These are phyloP conservation scores for Scedosporium apiospermum DNA, from an alignment of 2,329 filamentous ascomycete species.

Conservation along the genomic window DNA sequence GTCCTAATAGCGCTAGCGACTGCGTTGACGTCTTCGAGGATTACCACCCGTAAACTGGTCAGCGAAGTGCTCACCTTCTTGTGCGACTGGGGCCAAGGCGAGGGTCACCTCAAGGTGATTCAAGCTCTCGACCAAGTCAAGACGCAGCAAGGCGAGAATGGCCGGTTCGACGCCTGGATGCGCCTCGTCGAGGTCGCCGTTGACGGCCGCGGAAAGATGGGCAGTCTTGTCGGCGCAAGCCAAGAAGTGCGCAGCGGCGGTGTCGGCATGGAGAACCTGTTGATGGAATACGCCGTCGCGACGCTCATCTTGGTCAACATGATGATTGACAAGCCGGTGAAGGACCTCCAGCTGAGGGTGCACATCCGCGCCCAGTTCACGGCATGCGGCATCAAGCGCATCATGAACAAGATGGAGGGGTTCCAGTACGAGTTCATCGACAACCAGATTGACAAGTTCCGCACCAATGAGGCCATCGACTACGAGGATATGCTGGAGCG, in stretches of 20 bases:
- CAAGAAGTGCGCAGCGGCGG: constrained; percentile 93
- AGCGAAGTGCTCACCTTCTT: constrained; percentile 95
- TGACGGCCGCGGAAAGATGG: constrained; percentile 97
- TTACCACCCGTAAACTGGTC: constrained; percentile 88
- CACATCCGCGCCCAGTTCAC: constrained; percentile 95
- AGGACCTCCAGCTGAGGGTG: constrained; percentile 81
- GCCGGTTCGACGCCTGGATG: constrained; percentile 97
- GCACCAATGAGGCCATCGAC: constrained; percentile 91
- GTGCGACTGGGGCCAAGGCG: constrained; percentile 83
- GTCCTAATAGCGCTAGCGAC: constrained; percentile 81
- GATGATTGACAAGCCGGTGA: constrained; percentile 83
- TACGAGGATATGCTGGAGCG: constrained; percentile 94
- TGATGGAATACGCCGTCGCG: constrained; percentile 98
- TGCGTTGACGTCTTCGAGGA: constrained; percentile 76
- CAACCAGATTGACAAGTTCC: constrained; percentile 93
- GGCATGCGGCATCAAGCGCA: constrained; percentile 87
- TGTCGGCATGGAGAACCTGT: constrained; percentile 95
- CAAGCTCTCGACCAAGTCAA: constrained; percentile 91
- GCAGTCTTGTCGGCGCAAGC: constrained; percentile 89
- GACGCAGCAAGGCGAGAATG: constrained; percentile 78
- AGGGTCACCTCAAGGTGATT: constrained; percentile 87
- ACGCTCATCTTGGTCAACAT: constrained; percentile 94
- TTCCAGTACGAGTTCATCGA: constrained; percentile 98
- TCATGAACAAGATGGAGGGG: constrained; percentile 91
- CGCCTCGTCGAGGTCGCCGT: constrained; percentile 94